phyloP scores from a whole-genome alignment of 331 rosid species.

The Malus hybrid region DNA sequence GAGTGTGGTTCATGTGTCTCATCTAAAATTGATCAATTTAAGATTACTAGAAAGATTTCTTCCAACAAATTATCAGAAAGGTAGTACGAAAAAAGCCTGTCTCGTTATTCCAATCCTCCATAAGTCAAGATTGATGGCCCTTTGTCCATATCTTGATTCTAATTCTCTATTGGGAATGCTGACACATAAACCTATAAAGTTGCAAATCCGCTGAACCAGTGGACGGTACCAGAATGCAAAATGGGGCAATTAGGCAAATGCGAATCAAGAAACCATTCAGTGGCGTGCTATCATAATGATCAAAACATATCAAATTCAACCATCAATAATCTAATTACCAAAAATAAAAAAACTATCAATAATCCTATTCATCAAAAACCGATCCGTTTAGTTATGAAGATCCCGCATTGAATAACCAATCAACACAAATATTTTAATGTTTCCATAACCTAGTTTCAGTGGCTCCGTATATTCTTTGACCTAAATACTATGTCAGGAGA shows the following conservation, averaged over 20 bases:
- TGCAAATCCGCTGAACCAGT: conserved; percentile 2
- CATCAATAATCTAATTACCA: not conserved
- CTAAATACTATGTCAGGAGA: not conserved
- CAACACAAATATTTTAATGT: not conserved
- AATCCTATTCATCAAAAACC: not conserved
- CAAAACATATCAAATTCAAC: not conserved
- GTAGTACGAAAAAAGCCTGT: not conserved
- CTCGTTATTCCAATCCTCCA: not conserved
- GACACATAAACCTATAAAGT: not conserved
- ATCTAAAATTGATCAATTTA: not conserved
- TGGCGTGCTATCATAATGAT: not conserved
- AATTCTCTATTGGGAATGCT: not conserved
- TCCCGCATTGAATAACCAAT: not conserved
- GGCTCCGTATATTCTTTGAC: not conserved
- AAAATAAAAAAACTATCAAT: not conserved
- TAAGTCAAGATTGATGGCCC: not conserved
- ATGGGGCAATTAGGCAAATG: not conserved
- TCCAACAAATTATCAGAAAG: not conserved
- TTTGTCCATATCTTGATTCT: not conserved
- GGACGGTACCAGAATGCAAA: not conserved
- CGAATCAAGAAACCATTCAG: not conserved
- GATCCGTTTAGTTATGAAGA: not conserved
- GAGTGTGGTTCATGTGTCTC: not conserved
- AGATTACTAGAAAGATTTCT: not conserved
- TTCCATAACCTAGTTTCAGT: not conserved